Evolutionary conservation across 257 asterid genomes (phyloP).

Genomic region (Rauvolfia tetraphylla): DNA sequence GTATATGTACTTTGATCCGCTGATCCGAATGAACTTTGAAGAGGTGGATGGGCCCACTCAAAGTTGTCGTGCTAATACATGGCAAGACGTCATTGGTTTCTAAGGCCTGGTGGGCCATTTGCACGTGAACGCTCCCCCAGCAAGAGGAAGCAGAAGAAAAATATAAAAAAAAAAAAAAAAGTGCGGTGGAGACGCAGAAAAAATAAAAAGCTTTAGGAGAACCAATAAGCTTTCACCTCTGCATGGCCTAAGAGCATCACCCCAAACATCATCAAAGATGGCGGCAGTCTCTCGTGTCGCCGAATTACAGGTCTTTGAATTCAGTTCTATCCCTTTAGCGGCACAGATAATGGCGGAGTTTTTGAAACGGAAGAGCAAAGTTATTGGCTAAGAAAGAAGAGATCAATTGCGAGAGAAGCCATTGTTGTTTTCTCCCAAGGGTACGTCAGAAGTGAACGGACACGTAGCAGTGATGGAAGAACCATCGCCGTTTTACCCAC

Average conservation of each 20-base stretch:
- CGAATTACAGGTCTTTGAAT: neutral
- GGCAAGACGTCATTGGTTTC: neutral
- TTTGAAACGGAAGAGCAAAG: constrained; percentile 14
- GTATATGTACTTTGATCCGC: no score
- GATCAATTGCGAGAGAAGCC: neutral
- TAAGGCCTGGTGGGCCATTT: neutral
- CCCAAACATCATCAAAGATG: constrained; percentile 3
- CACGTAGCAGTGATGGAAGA: constrained; percentile 40
- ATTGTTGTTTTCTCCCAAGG: constrained; percentile 7
- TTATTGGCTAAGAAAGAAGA: constrained; percentile 21
- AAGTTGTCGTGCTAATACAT: neutral
- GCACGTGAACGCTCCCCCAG: neutral
- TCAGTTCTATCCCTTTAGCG: constrained; percentile 4
- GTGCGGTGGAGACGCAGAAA: neutral
- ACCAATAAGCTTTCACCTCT: constrained; percentile 3
- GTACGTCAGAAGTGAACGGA: constrained; percentile 31
- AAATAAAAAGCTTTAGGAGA: neutral
- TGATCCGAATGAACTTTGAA: neutral
- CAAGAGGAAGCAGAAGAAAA: neutral
- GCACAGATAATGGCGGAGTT: constrained; percentile 24
- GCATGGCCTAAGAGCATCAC: constrained; percentile 1
- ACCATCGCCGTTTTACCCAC: constrained; percentile 48
- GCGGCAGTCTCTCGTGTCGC: neutral
- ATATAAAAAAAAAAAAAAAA: neutral
- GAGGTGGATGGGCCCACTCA: neutral